A percentile compares a stretch with the other conserved stretches of the same genome.
phyloP scores from a whole-genome alignment of 352 stramenopile species.

The Pythium dissotocum region DNA sequence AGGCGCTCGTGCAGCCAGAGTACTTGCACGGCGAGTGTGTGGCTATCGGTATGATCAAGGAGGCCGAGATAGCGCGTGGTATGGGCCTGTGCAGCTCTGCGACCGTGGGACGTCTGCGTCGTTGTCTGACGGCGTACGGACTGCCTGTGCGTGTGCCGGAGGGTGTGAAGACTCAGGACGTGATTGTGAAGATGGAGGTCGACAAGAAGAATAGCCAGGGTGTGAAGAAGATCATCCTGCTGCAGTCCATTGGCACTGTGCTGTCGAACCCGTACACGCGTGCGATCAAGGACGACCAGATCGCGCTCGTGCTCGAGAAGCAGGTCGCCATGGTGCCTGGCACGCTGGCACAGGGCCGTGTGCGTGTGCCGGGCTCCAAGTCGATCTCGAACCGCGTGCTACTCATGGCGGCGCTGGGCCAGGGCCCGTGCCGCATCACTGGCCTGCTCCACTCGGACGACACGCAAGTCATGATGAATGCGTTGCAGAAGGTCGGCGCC shows the following conservation, averaged over 20 bases:
- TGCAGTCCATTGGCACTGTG: constrained; percentile 73
- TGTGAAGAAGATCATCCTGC: constrained; percentile 82
- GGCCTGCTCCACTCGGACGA: constrained; percentile 97
- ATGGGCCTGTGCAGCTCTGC: constrained; percentile 73
- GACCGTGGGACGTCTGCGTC: constrained; percentile 67
- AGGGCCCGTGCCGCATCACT: constrained; percentile 75
- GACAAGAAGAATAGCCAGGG: constrained; percentile 87
- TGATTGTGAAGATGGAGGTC: constrained; percentile 85
- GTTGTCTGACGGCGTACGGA: constrained; percentile 68
- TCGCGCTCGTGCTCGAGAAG: constrained; percentile 76
- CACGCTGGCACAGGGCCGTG: constrained; percentile 43
- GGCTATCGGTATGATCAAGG: constrained; percentile 96
- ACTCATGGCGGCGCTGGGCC: constrained; percentile 93
- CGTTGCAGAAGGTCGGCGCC: constrained; percentile 90
- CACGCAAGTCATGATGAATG: constrained; percentile 97
- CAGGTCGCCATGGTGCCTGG: constrained; percentile 66
- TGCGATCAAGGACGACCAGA: constrained; percentile 70
- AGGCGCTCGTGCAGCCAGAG: constrained; percentile 95
- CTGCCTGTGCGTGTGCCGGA: constrained; percentile 69
- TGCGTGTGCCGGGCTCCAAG: constrained; percentile 95
- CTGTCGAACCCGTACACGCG: constrained; percentile 68
- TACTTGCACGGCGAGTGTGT: constrained; percentile 97
- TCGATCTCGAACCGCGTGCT: constrained; percentile 98
- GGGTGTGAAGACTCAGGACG: constrained; percentile 51
- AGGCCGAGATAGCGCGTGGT: constrained; percentile 90